Conservation (phyloP, 352 stramenopile species). For the Phytophthora tentaculata region DNA sequence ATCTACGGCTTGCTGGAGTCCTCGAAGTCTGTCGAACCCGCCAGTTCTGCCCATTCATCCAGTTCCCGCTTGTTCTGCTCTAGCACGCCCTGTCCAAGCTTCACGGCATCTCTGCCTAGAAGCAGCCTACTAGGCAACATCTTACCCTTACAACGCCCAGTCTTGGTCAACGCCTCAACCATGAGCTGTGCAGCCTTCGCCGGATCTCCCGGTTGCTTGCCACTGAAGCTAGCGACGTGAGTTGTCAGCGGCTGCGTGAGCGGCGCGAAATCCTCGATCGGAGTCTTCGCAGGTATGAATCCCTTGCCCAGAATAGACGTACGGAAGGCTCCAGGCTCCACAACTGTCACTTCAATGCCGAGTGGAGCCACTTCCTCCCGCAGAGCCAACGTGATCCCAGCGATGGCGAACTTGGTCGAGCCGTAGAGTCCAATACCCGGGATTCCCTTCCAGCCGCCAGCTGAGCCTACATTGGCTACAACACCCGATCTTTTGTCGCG, state of each 20-base stretch:
- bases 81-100: slow-evolving; percentile 27
- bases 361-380: slow-evolving; percentile 41
- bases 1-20: slow-evolving; percentile 20
- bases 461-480: slow-evolving; percentile 53
- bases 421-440: slow-evolving; percentile 44
- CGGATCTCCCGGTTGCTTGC: slow-evolving; percentile 46
- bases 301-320: slow-evolving; percentile 18
- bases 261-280: slow-evolving; percentile 36
- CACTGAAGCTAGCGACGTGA: slow-evolving; percentile 34
- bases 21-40: slow-evolving; percentile 34
- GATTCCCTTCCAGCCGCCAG: slow-evolving; percentile 37
- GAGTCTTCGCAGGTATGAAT: slow-evolving; percentile 18
- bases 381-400: slow-evolving; percentile 36
- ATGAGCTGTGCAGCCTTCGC: slow-evolving; percentile 36
- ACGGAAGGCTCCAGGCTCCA: slow-evolving; percentile 48
- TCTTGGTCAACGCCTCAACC: slow-evolving; percentile 48
- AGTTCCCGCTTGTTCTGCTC: slow-evolving; percentile 31
- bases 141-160: slow-evolving; percentile 35
- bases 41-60: slow-evolving; percentile 32
- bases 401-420: slow-evolving; percentile 51
- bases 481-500: slow-evolving; percentile 31
- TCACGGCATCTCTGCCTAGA: slow-evolving; percentile 36
- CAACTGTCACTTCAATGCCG: slow-evolving; percentile 28
- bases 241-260: slow-evolving; percentile 35
- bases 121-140: slow-evolving; percentile 33